A percentile compares a stretch with the other conserved stretches of the same genome.
These are phyloP conservation scores for Emericellopsis terricola DNA, from an alignment of 495 filamentous ascomycete genomes.

Conservation along the genomic window DNA sequence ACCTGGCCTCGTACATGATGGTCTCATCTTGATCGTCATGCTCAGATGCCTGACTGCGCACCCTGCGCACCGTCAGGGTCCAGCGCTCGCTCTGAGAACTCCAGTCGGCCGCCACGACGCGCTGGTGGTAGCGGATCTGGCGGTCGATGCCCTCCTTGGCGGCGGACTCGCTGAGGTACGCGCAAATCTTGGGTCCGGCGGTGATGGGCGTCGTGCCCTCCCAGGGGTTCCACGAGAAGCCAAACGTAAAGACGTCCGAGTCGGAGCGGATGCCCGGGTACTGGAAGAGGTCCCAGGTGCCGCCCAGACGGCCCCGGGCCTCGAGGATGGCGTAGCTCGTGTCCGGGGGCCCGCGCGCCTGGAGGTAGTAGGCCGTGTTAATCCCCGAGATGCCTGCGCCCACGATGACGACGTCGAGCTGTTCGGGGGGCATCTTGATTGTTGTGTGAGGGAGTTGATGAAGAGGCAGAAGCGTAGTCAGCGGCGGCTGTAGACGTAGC, in stretches of 20 bases:
- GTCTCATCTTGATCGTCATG: constrained; percentile 23
- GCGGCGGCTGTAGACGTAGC: too few relatives aligned
- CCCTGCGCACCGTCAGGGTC: constrained; percentile 35
- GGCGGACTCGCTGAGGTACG: constrained; percentile 45
- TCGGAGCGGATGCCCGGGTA: constrained; percentile 56
- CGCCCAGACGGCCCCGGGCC: constrained; percentile 38
- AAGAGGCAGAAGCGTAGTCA: too few relatives aligned
- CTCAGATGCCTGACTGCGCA: too few relatives aligned
- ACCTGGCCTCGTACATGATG: constrained; percentile 30
- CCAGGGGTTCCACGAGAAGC: constrained; percentile 55
- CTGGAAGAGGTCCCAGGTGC: constrained; percentile 57
- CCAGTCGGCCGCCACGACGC: constrained; percentile 39
- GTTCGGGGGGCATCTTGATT: constrained; percentile 5
- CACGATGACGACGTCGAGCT: constrained; percentile 45
- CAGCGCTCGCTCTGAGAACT: constrained; percentile 37
- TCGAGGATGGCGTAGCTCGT: constrained; percentile 44
- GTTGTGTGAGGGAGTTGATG: too few relatives aligned
- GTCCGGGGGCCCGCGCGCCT: constrained; percentile 33
- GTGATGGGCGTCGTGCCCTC: constrained; percentile 37
- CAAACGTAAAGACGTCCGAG: constrained; percentile 48
- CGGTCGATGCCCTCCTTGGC: constrained; percentile 39
- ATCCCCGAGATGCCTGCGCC: constrained; percentile 63
- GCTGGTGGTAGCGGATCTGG: constrained; percentile 41
- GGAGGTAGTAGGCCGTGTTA: constrained; percentile 54
- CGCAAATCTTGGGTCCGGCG: constrained; percentile 34